Evolutionary conservation across 1,284 basidiomycete species (phyloP).

Genomic region (Abortiporus biennis): DNA sequence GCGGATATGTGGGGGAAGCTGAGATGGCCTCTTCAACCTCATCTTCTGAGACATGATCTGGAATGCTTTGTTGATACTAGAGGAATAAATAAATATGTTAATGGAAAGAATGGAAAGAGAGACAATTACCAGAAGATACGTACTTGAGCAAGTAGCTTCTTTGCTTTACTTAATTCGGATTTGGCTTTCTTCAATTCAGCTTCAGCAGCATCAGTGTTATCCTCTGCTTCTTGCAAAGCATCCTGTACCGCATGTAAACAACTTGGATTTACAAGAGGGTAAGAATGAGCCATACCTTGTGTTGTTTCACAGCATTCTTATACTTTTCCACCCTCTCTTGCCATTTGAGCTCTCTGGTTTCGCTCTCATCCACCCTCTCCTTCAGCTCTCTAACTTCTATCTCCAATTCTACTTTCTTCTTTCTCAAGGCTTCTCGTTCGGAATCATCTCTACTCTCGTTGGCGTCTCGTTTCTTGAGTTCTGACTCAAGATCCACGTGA

Average conservation of each 20-base stretch:
- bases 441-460: constrained; percentile 58
- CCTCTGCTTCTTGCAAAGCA: constrained; percentile 21
- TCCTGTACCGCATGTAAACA: no score
- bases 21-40: constrained; percentile 7
- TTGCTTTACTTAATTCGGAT: no score
- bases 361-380: constrained; percentile 26
- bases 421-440: constrained; percentile 49
- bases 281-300: constrained; percentile 8
- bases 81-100: no score
- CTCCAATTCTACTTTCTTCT: constrained; percentile 51
- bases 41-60: neutral
- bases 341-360: constrained; percentile 10
- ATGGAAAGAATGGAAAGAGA: no score
- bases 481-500: constrained; percentile 48
- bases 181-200: constrained; percentile 24
- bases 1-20: constrained; percentile 7
- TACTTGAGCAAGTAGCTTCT: no score
- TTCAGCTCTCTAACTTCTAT: constrained; percentile 44
- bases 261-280: neutral
- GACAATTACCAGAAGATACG: no score
- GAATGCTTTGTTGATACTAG: neutral
- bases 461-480: constrained; percentile 62
- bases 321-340: constrained; percentile 8
- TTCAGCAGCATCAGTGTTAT: no score
- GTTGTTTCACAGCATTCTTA: constrained; percentile 10